Evolutionary conservation across 257 asterid genomes (phyloP), one percentile per base, ranked within the genome.

Genomic region (Ilex aquifolium): DNA sequence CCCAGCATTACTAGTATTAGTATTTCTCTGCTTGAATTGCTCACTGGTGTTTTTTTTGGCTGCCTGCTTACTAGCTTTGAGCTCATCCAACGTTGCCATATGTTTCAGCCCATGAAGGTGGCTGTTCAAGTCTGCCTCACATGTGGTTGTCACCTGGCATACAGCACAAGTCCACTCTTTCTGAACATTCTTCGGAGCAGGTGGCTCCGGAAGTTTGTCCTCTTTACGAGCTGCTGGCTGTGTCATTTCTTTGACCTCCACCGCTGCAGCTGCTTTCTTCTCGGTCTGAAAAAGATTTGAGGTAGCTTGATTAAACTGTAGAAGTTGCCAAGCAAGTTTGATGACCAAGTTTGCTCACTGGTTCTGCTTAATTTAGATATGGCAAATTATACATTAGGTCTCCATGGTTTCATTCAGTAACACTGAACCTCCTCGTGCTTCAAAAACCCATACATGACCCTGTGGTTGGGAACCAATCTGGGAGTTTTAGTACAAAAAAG

Each of bases 81-180:
- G 72, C 69, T 59, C 55, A 6, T 74, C 66, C 1, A 48, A 54
- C 40, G 40, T 70, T 68, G 65, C 46, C 59, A 21, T 64, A 72
- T 83, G 89, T 36, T 54, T 77, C 2, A 0, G 59, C 44, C 89
- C 86, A 0, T 15, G 44, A 39, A 77, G 74, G 70, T 80, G 89
- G 30, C 4, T 32, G 13, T 55, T 69, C 52, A 78, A 49, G 1
- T 2, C 14, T 3, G 10, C 30, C 72, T 71, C 79, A 42, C 76
- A 50, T 3, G 56, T 0, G 49, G 69, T 52, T 3, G 72, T 59
- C 44, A 78, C 75, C 32, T 73, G 17, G 42, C 87, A 76, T 42
- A 73, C 14, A 51, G 32, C 70, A 63, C 83, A 76, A 8, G 48
- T 76, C 90, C 81, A 71, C 59, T 48, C 80, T 29, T 1, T 64